Evolutionary conservation across 352 stramenopile species (phyloP).

Genomic region (Peronospora belbahrii): DNA sequence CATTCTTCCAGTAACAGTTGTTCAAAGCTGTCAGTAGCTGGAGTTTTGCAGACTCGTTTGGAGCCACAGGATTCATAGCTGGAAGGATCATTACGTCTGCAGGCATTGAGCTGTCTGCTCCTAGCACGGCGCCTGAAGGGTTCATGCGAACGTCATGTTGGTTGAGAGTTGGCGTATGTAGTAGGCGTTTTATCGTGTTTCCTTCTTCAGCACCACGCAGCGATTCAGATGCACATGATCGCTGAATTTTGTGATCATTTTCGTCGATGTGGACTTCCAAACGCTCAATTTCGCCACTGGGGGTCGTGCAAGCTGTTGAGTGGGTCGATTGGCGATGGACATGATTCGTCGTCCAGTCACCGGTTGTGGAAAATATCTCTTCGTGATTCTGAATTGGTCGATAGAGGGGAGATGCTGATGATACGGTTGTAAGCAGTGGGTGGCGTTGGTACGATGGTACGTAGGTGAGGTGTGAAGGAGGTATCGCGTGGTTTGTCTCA

Average conservation of each 20-base stretch:
- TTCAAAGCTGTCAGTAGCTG: slow-evolving; percentile 53
- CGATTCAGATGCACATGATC: not conserved
- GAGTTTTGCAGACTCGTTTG: slow-evolving; percentile 22
- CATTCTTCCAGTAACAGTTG: slow-evolving; percentile 86
- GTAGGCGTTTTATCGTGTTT: slow-evolving; percentile 12
- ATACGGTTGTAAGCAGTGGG: slow-evolving; percentile 2
- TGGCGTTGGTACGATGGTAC: slow-evolving; percentile 15
- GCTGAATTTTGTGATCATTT: slow-evolving; percentile 1
- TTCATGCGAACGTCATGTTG: not conserved
- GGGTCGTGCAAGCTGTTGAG: slow-evolving; percentile 6
- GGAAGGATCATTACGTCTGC: slow-evolving; percentile 4
- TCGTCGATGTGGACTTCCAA: not conserved
- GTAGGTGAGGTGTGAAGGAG: slow-evolving; percentile 9
- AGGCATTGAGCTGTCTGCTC: slow-evolving; percentile 2
- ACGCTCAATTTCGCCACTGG: not conserved
- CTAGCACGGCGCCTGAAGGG: not conserved
- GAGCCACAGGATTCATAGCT: not conserved
- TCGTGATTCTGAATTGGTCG: slow-evolving; percentile 14
- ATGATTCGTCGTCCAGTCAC: slow-evolving; percentile 15
- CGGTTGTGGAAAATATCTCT: slow-evolving; percentile 1
- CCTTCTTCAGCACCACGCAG: slow-evolving; percentile 4
- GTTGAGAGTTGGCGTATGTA: slow-evolving; percentile 15
- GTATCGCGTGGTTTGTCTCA: slow-evolving; percentile 2
- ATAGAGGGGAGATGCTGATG: slow-evolving; percentile 10
- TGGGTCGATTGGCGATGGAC: slow-evolving; percentile 6